Base-by-base conservation (phyloP, 305 asterid genomes). In the Plantago rigida region DNA sequence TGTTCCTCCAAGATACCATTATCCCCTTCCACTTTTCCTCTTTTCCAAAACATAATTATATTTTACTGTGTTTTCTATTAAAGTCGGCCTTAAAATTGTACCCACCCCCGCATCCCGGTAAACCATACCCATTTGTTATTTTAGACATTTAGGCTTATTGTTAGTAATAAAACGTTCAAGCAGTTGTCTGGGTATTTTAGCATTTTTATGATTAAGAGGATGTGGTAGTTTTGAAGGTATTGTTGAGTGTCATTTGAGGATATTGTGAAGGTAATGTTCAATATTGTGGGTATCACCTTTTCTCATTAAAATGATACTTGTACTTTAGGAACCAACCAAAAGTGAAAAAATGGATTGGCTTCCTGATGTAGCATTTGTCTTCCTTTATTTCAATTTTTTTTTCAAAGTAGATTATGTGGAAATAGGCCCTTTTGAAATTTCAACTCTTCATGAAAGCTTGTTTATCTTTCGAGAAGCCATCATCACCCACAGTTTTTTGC, bases 21-120 rank as follows among this genome's bases (percentile, higher is more conserved):
- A 26, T 66, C 57, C 60, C 31, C 53, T 61, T 62, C 41, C 28
- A 34, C 46, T 51, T 44, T 56, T 63, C 50, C 48, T 61, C 45
- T 26, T 22, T 22, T 47, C 13, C 22, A 47, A 54, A 42, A 46
- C 24, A 58, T 53, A 51, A 47, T 49, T 39, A 8, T 11, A 41
- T 59, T 59, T 46, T 8, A n/a, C 34, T 39, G 47, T 56, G 55
- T 9, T 60, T 29, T 42, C 14, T 14, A 56, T 52, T 62, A 44
- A 14, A 63, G 8, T 41, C 42, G 44, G 46, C 9, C 13, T 1
- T 9, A 41, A 41, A 1, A 1, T 9, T 9, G 46, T 41, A 9
- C 1, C 46, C 26, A 22, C 26, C 46, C 46, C 13, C 9, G 3
- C 3, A 3, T 41, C 13, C 46, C 46, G 10, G 13, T 2, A 41